phyloP scores from a whole-genome alignment of 805 yeast species.

The Cyberlindnera misumaiensis region DNA sequence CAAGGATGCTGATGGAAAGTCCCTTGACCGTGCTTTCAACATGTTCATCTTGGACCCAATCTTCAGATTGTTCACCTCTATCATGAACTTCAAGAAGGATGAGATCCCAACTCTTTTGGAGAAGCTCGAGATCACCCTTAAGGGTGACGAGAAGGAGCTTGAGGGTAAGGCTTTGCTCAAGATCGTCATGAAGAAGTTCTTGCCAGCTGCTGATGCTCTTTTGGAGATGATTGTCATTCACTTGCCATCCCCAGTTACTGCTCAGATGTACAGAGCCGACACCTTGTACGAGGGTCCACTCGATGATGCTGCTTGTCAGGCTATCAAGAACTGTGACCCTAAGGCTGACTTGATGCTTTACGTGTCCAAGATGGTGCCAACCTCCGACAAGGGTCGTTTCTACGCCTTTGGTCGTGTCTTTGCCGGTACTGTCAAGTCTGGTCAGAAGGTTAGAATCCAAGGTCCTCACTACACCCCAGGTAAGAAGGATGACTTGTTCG shows the following conservation, averaged over 20 bases:
- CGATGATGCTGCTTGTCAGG: constrained; percentile 83
- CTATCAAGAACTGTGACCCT: constrained; percentile 98
- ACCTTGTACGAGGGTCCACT: constrained; percentile 98
- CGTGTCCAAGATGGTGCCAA: constrained; percentile 99
- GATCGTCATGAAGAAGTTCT: constrained; percentile 98
- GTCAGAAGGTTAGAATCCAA: constrained; percentile 99
- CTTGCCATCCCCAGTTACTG: constrained; percentile 99
- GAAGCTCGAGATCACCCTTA: constrained; percentile 89
- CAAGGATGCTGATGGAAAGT: constrained; percentile 91
- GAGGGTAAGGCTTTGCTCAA: constrained; percentile 98
- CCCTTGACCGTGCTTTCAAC: constrained; percentile 98
- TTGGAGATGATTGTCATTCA: constrained; percentile 97
- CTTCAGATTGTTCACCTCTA: constrained; percentile 92
- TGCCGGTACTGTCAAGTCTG: constrained; percentile 98
- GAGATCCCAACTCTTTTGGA: constrained; percentile 88
- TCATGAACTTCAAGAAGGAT: constrained; percentile 99
- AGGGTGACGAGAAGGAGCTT: constrained; percentile 95
- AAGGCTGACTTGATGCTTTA: constrained; percentile 96
- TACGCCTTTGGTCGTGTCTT: constrained; percentile 99
- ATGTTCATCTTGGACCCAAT: constrained; percentile 98
- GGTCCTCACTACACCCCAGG: constrained; percentile 99
- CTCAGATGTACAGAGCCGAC: constrained; percentile 98
- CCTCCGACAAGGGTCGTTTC: constrained; percentile 99
- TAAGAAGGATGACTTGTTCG: constrained; percentile 93
- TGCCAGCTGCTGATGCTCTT: constrained; percentile 99